A percentile compares a stretch with the other conserved stretches of the same genome.
phyloP scores from a whole-genome alignment of 768 basidiomycete species.

The Lyophyllum semitale region DNA sequence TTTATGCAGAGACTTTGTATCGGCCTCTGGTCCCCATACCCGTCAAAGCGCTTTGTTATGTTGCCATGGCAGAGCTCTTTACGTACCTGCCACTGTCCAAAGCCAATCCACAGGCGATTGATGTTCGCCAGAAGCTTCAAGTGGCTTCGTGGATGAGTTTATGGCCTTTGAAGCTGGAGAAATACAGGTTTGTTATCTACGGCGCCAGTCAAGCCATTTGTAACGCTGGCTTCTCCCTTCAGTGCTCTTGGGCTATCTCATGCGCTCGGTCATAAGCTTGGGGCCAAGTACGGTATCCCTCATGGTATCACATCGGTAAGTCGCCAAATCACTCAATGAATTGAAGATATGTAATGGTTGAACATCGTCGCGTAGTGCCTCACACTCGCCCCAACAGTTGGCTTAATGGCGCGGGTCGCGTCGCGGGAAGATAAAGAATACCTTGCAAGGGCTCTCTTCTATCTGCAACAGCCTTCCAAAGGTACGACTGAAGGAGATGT shows the following conservation, averaged over 20 bases:
- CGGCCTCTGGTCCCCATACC: slow-evolving; percentile 56
- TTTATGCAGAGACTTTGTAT: slow-evolving; percentile 61
- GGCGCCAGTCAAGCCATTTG: neutral
- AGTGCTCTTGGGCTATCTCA: slow-evolving; percentile 78
- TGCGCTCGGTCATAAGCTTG: slow-evolving; percentile 71
- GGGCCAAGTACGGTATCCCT: slow-evolving; percentile 72
- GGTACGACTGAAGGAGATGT: slow-evolving; percentile 69
- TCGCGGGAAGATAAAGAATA: slow-evolving; percentile 63
- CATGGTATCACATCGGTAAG: slow-evolving; percentile 84
- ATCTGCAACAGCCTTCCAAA: slow-evolving; percentile 60
- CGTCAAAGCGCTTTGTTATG: slow-evolving; percentile 63
- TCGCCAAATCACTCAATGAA: neutral
- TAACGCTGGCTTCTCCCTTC: neutral
- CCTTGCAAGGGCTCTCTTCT: slow-evolving; percentile 57
- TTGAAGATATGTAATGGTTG: neutral
- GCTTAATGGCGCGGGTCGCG: slow-evolving; percentile 56
- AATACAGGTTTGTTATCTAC: slow-evolving; percentile 44
- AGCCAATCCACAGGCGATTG: slow-evolving; percentile 54
- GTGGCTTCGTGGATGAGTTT: slow-evolving; percentile 81
- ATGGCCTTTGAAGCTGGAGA: slow-evolving; percentile 64
- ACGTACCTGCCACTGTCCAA: slow-evolving; percentile 69
- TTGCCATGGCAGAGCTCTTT: slow-evolving; percentile 72
- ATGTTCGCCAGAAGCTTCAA: slow-evolving; percentile 67
- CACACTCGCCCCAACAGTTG: slow-evolving; percentile 67
- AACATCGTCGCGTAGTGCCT: slow-evolving; percentile 51